Percentiles rank a stretch among this genome's conserved stretches.
phyloP scores from a whole-genome alignment of 768 basidiomycete species.

The Filobasidium wieringae region DNA sequence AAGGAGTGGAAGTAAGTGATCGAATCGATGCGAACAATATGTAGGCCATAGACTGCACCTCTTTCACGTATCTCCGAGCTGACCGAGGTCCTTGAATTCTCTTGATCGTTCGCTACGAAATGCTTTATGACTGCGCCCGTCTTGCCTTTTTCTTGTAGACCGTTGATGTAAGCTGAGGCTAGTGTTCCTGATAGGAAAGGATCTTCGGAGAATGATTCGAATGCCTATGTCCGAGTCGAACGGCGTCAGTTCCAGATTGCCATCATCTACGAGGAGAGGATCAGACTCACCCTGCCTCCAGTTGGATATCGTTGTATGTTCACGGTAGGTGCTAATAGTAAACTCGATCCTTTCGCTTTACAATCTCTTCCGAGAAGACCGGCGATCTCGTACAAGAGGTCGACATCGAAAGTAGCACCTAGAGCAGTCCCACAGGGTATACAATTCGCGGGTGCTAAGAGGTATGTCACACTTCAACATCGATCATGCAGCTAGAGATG shows the following conservation, averaged over 20 bases:
- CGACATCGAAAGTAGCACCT: conserved; percentile 56
- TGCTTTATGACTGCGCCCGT: conserved; percentile 64
- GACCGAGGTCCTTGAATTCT: conserved; percentile 47
- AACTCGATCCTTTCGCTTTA: conserved; percentile 50
- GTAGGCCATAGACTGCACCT: conserved; percentile 45
- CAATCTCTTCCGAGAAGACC: conserved; percentile 53
- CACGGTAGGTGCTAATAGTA: conserved; percentile 60
- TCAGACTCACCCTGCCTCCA: conserved; percentile 22
- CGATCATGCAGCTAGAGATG: too few relatives aligned
- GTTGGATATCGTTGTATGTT: conserved; percentile 53
- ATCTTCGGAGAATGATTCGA: conserved; percentile 64
- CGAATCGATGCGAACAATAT: conserved; percentile 56
- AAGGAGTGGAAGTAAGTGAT: not conserved
- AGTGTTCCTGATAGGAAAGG: conserved; percentile 53
- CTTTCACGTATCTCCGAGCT: conserved; percentile 54
- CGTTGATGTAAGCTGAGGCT: conserved; percentile 56
- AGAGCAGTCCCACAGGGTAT: conserved; percentile 59
- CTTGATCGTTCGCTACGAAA: conserved; percentile 58
- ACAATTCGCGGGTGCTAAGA: conserved; percentile 53
- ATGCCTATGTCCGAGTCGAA: conserved; percentile 41
- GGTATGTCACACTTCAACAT: too few relatives aligned
- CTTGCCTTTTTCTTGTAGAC: conserved; percentile 54
- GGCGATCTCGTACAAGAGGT: conserved; percentile 49
- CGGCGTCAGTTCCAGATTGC: conserved; percentile 68
- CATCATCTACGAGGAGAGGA: conserved; percentile 57